Base-by-base conservation (phyloP, 2,329 filamentous ascomycete genomes). In the Didymosphaeria variabile region DNA sequence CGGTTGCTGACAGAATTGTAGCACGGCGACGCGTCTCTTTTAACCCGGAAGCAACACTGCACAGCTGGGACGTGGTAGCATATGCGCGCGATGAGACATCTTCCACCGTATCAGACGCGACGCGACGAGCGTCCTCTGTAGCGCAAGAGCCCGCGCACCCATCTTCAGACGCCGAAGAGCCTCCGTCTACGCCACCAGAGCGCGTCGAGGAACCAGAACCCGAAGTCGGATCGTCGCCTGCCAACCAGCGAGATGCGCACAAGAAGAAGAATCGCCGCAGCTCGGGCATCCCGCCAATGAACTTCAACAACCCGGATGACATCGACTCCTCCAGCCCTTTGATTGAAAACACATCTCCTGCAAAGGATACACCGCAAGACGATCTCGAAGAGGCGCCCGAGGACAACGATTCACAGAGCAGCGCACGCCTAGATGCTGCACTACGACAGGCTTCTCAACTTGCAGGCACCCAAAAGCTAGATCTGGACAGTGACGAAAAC, bases 31-130 rank as follows among this genome's bases (percentile, higher is more conserved):
- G 95, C 73, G 95, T 99, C 36, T 98, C 94, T 0, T 99, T 99
- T 79, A 95, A 95, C 5, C 95, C 95, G 1, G 95, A 99, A 80
- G 95, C 95, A 13, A 99, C 95, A 3, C 85, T 99, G 38, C 95
- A 99, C 76, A 99, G 95, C 0, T 98, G 97, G 85, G 94, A 98
- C 73, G 94, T 95, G 58, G 88, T 97, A 47, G 94, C 98, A 73
- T 91, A 94, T 64, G 86, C 89, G 75, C 93, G 94, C 72, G 94
- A 97, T 75, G 92, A 92, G 21, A 96, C 93, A 1, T 91, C 88
- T 12, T 85, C 88, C 17, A 83, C 86, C 8, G 91, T 91, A 0
- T 91, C 89, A 0, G 91, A 94, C 65, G 88, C 89, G 12, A 92
- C 91, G 13, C 84, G 92, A 68, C 86, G 91, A 64, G 88, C 89